A percentile compares a stretch with the other conserved stretches of the same genome.
phyloP scores from a whole-genome alignment of 164 flowering plant genomes.

The grape (Vitis vinifera) region ASM3070453v1 NC_081805.1:4880501-4881000 shows the following conservation, averaged over 20 bases:
- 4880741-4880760: slow-evolving; percentile 65
- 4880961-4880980: slow-evolving; percentile 60
- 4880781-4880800: neutral
- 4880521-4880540: slow-evolving; percentile 90
- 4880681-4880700: slow-evolving; percentile 92
- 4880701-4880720: slow-evolving; percentile 64
- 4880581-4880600: neutral
- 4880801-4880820: neutral
- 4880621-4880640: slow-evolving; percentile 60
- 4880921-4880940: slow-evolving; percentile 81
- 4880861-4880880: slow-evolving; percentile 86
- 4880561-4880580: neutral
- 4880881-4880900: slow-evolving; percentile 75
- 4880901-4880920: slow-evolving; percentile 85
- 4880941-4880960: slow-evolving; percentile 59
- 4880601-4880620: slow-evolving; percentile 9
- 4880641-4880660: slow-evolving; percentile 75
- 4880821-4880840: neutral
- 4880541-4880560: neutral
- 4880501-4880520: slow-evolving; percentile 84
- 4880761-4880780: slow-evolving; percentile 34
- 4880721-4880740: slow-evolving; percentile 73
- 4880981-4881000: slow-evolving; percentile 30
- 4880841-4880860: slow-evolving; percentile 74
- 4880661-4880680: slow-evolving; percentile 77